These are phyloP conservation scores for Colletotrichum cereale DNA, from an alignment of 2,329 filamentous ascomycete genomes.

Conservation along the genomic window DNA sequence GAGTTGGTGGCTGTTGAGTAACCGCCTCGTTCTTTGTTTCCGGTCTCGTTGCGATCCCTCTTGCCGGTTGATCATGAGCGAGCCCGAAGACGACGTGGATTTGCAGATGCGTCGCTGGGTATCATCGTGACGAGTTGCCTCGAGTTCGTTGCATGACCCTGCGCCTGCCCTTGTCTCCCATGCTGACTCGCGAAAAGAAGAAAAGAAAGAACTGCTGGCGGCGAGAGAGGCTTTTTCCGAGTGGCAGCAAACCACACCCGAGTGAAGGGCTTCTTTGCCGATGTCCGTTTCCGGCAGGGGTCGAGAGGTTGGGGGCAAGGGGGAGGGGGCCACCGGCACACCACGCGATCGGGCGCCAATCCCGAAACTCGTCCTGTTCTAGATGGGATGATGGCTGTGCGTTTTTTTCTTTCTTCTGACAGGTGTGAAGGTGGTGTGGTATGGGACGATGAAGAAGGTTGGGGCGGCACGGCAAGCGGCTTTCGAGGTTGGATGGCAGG, in stretches of 20 bases:
- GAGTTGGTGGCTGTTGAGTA: background rate
- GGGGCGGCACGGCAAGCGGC: background rate
- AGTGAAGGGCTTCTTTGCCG: conserved; percentile 23
- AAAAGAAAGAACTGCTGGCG: background rate
- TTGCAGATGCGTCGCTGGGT: conserved; percentile 15
- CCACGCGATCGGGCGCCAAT: conserved; percentile 18
- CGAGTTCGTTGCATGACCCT: background rate
- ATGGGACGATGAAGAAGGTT: conserved; percentile 15
- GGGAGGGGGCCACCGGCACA: background rate
- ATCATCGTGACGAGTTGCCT: conserved; percentile 30
- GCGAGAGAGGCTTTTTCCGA: background rate
- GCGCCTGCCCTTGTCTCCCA: background rate
- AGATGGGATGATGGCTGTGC: conserved; percentile 27
- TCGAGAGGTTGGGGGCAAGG: background rate
- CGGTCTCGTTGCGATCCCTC: background rate
- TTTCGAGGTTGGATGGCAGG: conserved; percentile 35
- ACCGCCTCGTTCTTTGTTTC: background rate
- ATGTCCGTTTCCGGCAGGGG: conserved; percentile 27
- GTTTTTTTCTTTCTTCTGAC: conserved; percentile 18
- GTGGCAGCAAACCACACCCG: background rate
- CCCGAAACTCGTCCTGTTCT: conserved; percentile 24
- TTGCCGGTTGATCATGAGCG: conserved; percentile 6
- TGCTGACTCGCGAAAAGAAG: conserved; percentile 16
- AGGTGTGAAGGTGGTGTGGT: background rate
- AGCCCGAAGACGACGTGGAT: background rate